Conservation (phyloP, 768 basidiomycete species). For the Piloderma croceum region DNA sequence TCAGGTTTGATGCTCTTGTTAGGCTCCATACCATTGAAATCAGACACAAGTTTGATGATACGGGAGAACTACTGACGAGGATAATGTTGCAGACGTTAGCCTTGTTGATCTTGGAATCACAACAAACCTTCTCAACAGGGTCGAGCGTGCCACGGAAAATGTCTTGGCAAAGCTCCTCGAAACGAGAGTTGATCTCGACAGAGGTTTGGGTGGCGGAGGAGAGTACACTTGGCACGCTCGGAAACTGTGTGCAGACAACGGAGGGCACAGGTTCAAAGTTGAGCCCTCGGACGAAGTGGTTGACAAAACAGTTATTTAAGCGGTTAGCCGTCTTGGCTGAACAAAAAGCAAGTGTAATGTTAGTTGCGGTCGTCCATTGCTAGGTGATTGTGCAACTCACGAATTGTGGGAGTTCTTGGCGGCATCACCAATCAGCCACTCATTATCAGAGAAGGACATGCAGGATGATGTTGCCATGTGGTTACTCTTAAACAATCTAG, state of each 20-base stretch:
- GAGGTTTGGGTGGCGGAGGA: slow-evolving; percentile 62
- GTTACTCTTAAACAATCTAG: too few species aligned
- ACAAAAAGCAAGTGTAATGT: slow-evolving; percentile 93
- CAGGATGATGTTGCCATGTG: slow-evolving; percentile 95
- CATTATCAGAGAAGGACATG: slow-evolving; percentile 89
- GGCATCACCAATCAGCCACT: slow-evolving; percentile 98
- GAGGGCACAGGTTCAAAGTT: slow-evolving; percentile 82
- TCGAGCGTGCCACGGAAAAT: slow-evolving; percentile 92
- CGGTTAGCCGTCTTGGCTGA: slow-evolving; percentile 89
- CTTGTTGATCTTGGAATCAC: slow-evolving; percentile 98
- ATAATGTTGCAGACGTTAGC: slow-evolving; percentile 93
- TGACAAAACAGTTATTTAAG: slow-evolving; percentile 96
- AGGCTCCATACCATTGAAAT: slow-evolving; percentile 98
- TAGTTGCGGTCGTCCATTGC: too few species aligned
- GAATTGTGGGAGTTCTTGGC: slow-evolving; percentile 97
- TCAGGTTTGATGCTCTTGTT: slow-evolving; percentile 99
- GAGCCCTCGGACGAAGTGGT: slow-evolving; percentile 95
- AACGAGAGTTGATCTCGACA: too few species aligned
- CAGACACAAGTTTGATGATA: slow-evolving; percentile 94
- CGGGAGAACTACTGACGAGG: slow-evolving; percentile 94
- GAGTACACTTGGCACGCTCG: slow-evolving; percentile 66
- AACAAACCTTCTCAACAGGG: slow-evolving; percentile 96
- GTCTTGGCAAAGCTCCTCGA: slow-evolving; percentile 93
- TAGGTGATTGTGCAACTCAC: slow-evolving; percentile 39
- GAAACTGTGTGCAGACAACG: slow-evolving; percentile 64